Evolutionary conservation across 768 basidiomycete genomes (phyloP).

Genomic region (Leccinum aurantiacum): DNA sequence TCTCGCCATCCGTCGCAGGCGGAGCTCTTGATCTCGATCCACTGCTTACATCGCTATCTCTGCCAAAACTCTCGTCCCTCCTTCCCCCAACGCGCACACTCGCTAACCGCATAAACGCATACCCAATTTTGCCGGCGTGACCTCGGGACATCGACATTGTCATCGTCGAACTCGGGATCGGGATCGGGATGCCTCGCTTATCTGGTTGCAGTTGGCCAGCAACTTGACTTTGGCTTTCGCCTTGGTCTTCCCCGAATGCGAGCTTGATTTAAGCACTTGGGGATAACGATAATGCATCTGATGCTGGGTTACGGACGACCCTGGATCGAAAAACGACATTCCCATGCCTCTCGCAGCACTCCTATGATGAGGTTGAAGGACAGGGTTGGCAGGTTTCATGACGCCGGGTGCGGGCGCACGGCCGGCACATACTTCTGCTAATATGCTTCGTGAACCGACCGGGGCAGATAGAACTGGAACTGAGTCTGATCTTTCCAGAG

Average conservation of each 20-base stretch:
- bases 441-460: constrained; percentile 61
- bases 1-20: constrained; percentile 19
- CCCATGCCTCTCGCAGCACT: constrained; percentile 35
- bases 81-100: constrained; percentile 64
- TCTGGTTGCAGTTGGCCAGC: constrained; percentile 10
- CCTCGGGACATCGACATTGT: constrained; percentile 55
- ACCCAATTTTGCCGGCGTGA: constrained; percentile 39
- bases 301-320: constrained; percentile 28
- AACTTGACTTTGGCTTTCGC: constrained; percentile 9
- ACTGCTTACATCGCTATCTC: constrained; percentile 46
- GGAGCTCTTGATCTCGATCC: constrained; percentile 43
- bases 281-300: constrained; percentile 38
- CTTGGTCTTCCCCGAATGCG: constrained; percentile 16
- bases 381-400: constrained; percentile 25
- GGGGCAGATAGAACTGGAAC: constrained; percentile 62
- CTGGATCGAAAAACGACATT: constrained; percentile 32
- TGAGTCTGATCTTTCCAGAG: constrained; percentile 40
- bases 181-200: constrained; percentile 19
- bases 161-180: constrained; percentile 27
- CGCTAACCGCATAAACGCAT: constrained; percentile 72
- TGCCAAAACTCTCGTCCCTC: constrained; percentile 57
- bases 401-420: constrained; percentile 29
- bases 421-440: constrained; percentile 68
- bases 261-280: constrained; percentile 7
- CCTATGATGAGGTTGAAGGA: constrained; percentile 34